These are phyloP conservation scores for Amanita subjunquillea DNA, from an alignment of 768 basidiomycete species.

Conservation along the genomic window DNA sequence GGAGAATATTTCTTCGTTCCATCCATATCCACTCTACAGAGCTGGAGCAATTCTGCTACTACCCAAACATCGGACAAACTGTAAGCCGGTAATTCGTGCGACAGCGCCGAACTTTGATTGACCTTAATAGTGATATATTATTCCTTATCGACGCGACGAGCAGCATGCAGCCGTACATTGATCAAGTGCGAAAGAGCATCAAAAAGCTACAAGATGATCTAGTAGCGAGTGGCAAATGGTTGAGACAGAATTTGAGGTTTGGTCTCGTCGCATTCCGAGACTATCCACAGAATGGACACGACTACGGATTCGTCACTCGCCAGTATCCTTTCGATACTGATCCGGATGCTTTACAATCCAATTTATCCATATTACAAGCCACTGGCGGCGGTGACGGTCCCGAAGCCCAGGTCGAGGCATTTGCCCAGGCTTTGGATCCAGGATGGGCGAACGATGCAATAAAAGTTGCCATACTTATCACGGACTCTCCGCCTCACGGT, in stretches of 20 bases:
- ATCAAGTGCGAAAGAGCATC: background rate
- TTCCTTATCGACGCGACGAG: background rate
- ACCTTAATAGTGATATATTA: background rate
- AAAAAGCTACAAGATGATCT: background rate
- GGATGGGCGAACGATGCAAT: constrained; percentile 39
- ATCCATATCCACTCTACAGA: constrained; percentile 12
- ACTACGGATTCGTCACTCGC: constrained; percentile 12
- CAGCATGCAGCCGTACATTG: background rate
- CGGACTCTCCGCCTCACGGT: constrained; percentile 52
- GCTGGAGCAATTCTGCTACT: background rate
- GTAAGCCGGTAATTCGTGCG: too few relatives aligned
- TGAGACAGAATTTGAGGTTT: background rate
- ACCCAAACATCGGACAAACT: too few relatives aligned
- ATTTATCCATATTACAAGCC: constrained; percentile 25
- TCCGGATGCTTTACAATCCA: constrained; percentile 17
- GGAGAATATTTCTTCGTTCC: constrained; percentile 18
- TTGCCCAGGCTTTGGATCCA: constrained; percentile 37
- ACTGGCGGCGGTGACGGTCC: constrained; percentile 43
- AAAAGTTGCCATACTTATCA: constrained; percentile 47
- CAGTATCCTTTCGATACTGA: background rate
- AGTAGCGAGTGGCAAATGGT: background rate
- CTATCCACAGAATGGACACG: background rate
- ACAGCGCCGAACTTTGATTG: too few relatives aligned
- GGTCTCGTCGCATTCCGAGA: background rate
- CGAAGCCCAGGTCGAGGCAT: constrained; percentile 46